phyloP scores from a whole-genome alignment of 257 asterid genomes.

The Solanum boliviense region DNA sequence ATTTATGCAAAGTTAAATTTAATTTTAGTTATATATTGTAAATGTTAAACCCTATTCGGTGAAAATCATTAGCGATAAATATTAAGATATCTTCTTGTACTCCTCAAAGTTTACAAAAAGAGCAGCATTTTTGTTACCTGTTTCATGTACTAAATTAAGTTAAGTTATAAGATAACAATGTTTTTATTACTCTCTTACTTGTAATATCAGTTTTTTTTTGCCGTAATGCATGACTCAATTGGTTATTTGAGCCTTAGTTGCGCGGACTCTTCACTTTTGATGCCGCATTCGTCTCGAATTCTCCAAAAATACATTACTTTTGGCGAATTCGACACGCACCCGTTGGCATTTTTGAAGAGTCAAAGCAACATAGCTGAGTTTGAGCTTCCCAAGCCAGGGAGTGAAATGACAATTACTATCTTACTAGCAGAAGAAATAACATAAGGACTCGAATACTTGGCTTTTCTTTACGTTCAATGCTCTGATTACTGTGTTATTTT shows the following conservation, averaged over 20 bases:
- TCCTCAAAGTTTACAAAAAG: background rate
- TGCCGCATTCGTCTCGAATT: rapidly evolving
- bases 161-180: background rate
- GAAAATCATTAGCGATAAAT: background rate
- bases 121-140: background rate
- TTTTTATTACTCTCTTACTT: background rate
- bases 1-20: background rate
- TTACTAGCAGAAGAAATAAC: too few relatives aligned
- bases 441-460: background rate
- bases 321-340: too few relatives aligned
- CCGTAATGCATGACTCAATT: background rate
- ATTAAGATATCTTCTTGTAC: background rate
- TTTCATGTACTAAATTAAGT: background rate
- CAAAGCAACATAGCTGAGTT: background rate
- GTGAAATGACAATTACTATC: background rate
- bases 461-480: background rate
- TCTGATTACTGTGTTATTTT: background rate
- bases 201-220: background rate
- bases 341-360: too few relatives aligned
- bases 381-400: background rate
- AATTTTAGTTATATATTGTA: too few relatives aligned
- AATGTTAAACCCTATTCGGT: too few relatives aligned
- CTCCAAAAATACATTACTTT: too few relatives aligned
- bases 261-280: too few relatives aligned
- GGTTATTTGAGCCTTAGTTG: background rate